Conservation (phyloP, 129 eudicot species). For the Chrysanthemum makinoi region DNA sequence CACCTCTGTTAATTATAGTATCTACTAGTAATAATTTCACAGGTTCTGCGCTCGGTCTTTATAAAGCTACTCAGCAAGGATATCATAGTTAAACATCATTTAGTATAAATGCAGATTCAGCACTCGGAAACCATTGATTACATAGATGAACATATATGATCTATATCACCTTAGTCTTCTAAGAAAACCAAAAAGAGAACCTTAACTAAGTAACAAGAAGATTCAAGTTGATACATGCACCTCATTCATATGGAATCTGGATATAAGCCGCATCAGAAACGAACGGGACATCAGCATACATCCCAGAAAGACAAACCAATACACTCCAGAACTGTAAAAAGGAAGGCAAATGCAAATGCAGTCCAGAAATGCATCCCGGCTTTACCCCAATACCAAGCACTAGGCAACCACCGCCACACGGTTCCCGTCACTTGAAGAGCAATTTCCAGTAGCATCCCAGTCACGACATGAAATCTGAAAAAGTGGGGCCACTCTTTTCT, state of each 20-base stretch:
- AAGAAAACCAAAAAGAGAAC: conserved; percentile 17
- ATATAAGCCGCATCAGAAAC: conserved; percentile 89
- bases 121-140: too few relatives aligned
- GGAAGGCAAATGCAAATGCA: conserved; percentile 48
- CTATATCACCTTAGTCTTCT: too few relatives aligned
- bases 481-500: conserved; percentile 93
- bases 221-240: not conserved
- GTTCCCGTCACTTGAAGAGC: conserved; percentile 63
- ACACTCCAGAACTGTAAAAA: conserved; percentile 72
- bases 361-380: conserved; percentile 74
- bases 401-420: conserved; percentile 66
- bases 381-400: conserved; percentile 68
- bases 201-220: not conserved
- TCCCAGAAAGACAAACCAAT: conserved; percentile 62
- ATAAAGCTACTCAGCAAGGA: too few relatives aligned
- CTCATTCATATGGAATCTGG: conserved; percentile 65
- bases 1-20: too few relatives aligned
- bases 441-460: conserved; percentile 76
- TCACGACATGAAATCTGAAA: conserved; percentile 73
- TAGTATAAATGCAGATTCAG: too few relatives aligned
- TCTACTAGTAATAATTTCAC: too few relatives aligned
- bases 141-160: too few relatives aligned
- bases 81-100: too few relatives aligned
- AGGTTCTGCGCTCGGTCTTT: too few relatives aligned
- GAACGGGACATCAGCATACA: conserved; percentile 84